Base-by-base conservation (phyloP, 805 yeast genomes). In the Starmerella apicola region DNA sequence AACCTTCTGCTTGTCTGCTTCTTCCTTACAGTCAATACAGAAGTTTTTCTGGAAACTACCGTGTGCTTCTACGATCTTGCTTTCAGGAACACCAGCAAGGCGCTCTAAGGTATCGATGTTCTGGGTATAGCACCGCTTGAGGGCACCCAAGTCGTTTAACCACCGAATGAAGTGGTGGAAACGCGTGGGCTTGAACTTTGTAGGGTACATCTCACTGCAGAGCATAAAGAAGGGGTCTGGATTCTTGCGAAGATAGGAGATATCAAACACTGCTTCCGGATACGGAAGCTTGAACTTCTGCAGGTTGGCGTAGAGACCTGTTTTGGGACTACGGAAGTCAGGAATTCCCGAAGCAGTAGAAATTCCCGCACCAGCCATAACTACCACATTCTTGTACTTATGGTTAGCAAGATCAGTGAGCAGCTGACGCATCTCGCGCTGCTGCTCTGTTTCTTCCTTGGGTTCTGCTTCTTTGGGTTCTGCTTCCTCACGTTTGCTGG, bases 271-370 rank as follows among this genome's bases (percentile, higher is more conserved):
- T 0, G 96, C 96, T 56, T 88, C 98, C 1, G 96, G 91, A 56
- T 74, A 85, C 5, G 97, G 97, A 36, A 88, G 63, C 26, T 81
- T 68, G 28, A 86, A 65, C 47, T 74, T 68, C 39, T 54, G 54
- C 37, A 88, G 64, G 56, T 88, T 88, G 47, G 85, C 73, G 53
- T 88, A 88, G 5, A 88, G 68, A 0, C 67, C 67, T 1, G 97
- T 88, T 32, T 74, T 71, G 1, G 96, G 96, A 16, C 93, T 76
- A 50, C 97, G 67, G 58, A 88, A 88, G 58, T 88, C 98, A 0
- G 97, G 98, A 34, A 86, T 88, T 0, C 97, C 98, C 34, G 94
- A 85, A 3, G 81, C 67, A 0, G 97, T 88, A 2, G 95, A 83
- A 29, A 85, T 76, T 1, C 98, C 98, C 0, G 98, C 98, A 1